A percentile compares a stretch with the other conserved stretches of the same genome.
Evolutionary conservation across 495 filamentous ascomycete species (phyloP).

Genomic region (Neurospora sublineolata): DNA sequence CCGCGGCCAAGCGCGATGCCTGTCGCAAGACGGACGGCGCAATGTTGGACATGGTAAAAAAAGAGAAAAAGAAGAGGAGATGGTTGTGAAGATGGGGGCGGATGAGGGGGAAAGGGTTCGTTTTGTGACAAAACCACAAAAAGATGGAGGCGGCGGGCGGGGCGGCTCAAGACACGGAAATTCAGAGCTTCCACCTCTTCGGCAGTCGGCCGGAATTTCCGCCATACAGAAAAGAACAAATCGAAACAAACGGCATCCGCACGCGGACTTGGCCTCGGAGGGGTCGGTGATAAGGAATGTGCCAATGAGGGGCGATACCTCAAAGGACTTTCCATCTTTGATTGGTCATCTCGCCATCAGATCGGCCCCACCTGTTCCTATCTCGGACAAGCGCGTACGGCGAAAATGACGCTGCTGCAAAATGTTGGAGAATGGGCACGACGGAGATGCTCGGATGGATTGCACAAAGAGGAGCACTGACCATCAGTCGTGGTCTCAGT

Average conservation of each 20-base stretch:
- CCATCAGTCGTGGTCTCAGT: neutral
- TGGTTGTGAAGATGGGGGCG: neutral
- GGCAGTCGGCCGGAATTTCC: neutral
- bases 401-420: neutral
- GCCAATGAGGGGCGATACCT: neutral
- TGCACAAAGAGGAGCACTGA: neutral
- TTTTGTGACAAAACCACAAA: neutral
- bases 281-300: neutral
- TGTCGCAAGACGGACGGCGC: conserved; percentile 64
- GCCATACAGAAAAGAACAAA: neutral
- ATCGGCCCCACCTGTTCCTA: neutral
- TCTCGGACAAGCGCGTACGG: neutral
- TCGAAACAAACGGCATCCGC: neutral
- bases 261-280: neutral
- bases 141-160: neutral
- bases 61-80: neutral
- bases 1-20: conserved; percentile 57
- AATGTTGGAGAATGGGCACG: neutral
- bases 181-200: neutral
- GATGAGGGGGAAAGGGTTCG: conserved; percentile 4
- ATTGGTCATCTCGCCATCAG: neutral
- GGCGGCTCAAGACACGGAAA: neutral
- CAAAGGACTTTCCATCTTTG: neutral
- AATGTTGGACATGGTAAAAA: conserved; percentile 54
- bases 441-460: neutral